These are phyloP conservation scores for Noccaea bulbosa DNA, from an alignment of 345 rosid species.

Conservation along the genomic window DNA sequence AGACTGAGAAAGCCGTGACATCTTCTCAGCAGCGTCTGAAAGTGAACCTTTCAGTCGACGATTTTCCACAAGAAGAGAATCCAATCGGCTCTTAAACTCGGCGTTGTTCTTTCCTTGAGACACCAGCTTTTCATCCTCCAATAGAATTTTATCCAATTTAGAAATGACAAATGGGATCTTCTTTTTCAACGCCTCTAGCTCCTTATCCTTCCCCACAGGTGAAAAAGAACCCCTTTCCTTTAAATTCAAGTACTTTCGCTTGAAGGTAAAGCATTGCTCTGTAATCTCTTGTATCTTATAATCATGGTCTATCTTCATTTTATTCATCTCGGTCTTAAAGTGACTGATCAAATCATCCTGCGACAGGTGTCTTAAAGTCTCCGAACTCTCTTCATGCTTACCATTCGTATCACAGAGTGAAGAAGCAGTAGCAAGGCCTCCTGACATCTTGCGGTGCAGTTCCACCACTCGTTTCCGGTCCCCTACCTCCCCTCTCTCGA, in stretches of 20 bases:
- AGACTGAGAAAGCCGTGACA: slow-evolving; percentile 44
- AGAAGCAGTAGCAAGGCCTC: slow-evolving; percentile 50
- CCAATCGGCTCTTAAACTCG: slow-evolving; percentile 53
- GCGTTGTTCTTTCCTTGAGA: slow-evolving; percentile 46
- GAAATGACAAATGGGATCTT: slow-evolving; percentile 64
- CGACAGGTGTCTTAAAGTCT: slow-evolving; percentile 52
- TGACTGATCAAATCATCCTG: slow-evolving; percentile 52
- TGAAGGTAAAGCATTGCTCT: slow-evolving; percentile 63
- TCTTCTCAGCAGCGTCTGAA: slow-evolving; percentile 57
- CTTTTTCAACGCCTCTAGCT: slow-evolving; percentile 67
- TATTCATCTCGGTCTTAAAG: slow-evolving; percentile 73
- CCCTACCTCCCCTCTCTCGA: slow-evolving; percentile 54
- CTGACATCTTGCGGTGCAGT: slow-evolving; percentile 61
- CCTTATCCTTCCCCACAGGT: slow-evolving; percentile 67
- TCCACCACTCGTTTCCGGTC: slow-evolving; percentile 48
- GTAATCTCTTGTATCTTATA: slow-evolving; percentile 59
- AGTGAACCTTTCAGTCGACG: slow-evolving; percentile 52
- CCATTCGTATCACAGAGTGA: slow-evolving; percentile 62
- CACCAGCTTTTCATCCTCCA: slow-evolving; percentile 52
- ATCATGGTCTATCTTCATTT: slow-evolving; percentile 85
- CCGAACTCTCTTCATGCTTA: slow-evolving; percentile 61
- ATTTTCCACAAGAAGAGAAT: slow-evolving; percentile 61
- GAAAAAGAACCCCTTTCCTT: slow-evolving; percentile 61
- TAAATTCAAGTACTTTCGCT: slow-evolving; percentile 61
- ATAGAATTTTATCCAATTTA: slow-evolving; percentile 61